A percentile compares a stretch with the other conserved stretches of the same genome.
Evolutionary conservation across 805 yeast genomes (phyloP).

Genomic region (Groenewaldozyma salmanticensis): DNA sequence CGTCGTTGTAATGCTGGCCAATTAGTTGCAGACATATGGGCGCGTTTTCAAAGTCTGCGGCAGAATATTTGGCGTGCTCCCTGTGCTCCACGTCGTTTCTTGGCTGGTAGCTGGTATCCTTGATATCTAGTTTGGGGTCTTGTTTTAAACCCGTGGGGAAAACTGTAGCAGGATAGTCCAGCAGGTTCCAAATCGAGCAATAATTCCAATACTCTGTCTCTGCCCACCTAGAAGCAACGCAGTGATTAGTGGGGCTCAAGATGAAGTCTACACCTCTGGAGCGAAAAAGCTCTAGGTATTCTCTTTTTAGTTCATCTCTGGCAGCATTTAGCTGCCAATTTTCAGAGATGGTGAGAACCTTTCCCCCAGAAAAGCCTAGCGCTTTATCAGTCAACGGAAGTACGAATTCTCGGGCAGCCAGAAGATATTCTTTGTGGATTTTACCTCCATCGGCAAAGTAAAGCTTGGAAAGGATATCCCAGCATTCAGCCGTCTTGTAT

Average conservation of each 20-base stretch:
- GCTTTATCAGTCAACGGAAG: neutral
- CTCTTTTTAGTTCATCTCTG: neutral
- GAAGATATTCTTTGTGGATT: slow-evolving; percentile 9
- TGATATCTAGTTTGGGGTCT: slow-evolving; percentile 28
- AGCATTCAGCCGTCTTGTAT: slow-evolving; percentile 20
- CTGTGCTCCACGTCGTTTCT: neutral
- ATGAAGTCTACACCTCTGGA: neutral
- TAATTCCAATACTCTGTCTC: neutral
- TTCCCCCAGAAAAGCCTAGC: neutral
- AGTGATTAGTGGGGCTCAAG: neutral
- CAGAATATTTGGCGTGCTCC: slow-evolving; percentile 24
- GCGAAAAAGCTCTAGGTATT: neutral
- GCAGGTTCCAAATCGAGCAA: slow-evolving; percentile 20
- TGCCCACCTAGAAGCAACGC: neutral
- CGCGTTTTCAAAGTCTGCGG: slow-evolving; percentile 38
- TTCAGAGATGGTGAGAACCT: neutral
- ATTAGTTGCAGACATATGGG: slow-evolving; percentile 50
- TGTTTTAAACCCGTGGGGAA: slow-evolving; percentile 21
- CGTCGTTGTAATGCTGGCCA: slow-evolving; percentile 49
- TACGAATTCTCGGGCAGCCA: neutral
- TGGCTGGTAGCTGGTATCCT: neutral
- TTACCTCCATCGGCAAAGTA: slow-evolving; percentile 62
- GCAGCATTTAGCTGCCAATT: neutral
- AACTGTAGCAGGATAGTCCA: slow-evolving; percentile 55
- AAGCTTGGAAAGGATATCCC: slow-evolving; percentile 18